Evolutionary conservation across 371 early-diverging fungal genomes (phyloP).

Genomic region (Zancudomyces culisetae): DNA sequence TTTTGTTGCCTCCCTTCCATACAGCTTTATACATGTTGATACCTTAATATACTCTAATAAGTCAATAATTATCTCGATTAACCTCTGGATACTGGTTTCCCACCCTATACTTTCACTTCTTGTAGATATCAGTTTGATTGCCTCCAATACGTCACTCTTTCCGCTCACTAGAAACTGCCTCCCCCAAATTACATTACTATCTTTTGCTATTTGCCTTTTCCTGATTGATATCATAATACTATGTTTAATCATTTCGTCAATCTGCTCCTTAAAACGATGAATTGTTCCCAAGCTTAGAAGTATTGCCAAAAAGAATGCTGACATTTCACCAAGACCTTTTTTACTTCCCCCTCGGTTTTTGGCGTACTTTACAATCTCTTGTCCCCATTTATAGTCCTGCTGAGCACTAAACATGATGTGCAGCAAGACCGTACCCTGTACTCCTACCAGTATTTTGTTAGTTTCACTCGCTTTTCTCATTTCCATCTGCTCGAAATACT

Average conservation of each 20-base stretch:
- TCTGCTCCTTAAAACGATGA: background rate
- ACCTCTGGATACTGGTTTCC: conserved; percentile 19
- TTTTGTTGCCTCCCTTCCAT: background rate
- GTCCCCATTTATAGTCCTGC: conserved; percentile 14
- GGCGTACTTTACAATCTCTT: background rate
- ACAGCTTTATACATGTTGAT: background rate
- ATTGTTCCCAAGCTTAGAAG: conserved; percentile 1
- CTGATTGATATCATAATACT: conserved; percentile 1
- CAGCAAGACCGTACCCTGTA: conserved; percentile 21
- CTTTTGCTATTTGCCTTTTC: background rate
- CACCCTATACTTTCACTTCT: too few species aligned
- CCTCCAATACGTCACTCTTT: background rate
- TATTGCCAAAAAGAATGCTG: conserved; percentile 1
- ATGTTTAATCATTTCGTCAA: background rate
- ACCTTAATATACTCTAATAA: conserved; percentile 6
- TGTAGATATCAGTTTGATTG: too few species aligned
- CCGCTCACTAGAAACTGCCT: background rate
- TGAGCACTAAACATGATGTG: conserved; percentile 18
- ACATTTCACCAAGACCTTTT: background rate
- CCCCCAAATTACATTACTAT: background rate
- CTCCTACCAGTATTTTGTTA: conserved; percentile 7
- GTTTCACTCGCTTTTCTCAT: background rate
- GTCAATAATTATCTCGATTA: conserved; percentile 11
- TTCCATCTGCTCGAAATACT: conserved; percentile 17
- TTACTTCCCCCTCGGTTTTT: conserved; percentile 1